These are phyloP conservation scores for Pichia nakasei DNA, from an alignment of 805 yeast genomes.

Conservation along the genomic window DNA sequence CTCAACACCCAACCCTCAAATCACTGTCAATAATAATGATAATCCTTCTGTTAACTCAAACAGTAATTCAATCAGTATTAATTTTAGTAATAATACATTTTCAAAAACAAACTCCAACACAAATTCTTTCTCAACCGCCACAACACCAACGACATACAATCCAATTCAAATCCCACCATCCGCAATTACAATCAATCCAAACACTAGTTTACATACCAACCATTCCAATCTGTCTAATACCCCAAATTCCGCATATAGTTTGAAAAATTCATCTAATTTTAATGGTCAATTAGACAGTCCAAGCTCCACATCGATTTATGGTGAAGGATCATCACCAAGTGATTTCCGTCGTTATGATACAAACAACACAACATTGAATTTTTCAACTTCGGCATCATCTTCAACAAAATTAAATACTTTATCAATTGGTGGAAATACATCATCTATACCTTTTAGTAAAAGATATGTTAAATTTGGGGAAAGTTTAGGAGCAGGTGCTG, in stretches of 20 bases:
- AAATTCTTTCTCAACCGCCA: not conserved
- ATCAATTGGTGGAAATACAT: slow-evolving; percentile 32
- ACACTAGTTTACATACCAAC: slow-evolving; percentile 40
- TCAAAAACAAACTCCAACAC: not conserved
- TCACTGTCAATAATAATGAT: not conserved
- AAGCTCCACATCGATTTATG: slow-evolving; percentile 23
- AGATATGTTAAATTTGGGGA: slow-evolving; percentile 79
- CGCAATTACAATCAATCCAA: slow-evolving; percentile 2
- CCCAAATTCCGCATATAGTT: slow-evolving; percentile 3
- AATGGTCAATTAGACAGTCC: slow-evolving; percentile 26
- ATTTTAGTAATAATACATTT: not conserved
- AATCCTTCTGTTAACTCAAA: not conserved
- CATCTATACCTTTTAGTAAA: slow-evolving; percentile 56
- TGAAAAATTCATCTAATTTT: slow-evolving; percentile 14
- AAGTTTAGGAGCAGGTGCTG: slow-evolving; percentile 90
- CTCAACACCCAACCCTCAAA: not conserved
- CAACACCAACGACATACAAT: not conserved
- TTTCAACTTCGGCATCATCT: slow-evolving; percentile 12
- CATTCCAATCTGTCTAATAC: slow-evolving; percentile 23
- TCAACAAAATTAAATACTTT: slow-evolving; percentile 8
- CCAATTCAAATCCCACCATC: slow-evolving; percentile 7
- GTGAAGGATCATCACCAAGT: slow-evolving; percentile 11
- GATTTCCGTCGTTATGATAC: slow-evolving; percentile 7
- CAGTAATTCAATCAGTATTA: too few species aligned
- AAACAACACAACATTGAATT: not conserved